Base-by-base conservation (phyloP, 2,329 filamentous ascomycete genomes). In the Fulvia fulva region DNA sequence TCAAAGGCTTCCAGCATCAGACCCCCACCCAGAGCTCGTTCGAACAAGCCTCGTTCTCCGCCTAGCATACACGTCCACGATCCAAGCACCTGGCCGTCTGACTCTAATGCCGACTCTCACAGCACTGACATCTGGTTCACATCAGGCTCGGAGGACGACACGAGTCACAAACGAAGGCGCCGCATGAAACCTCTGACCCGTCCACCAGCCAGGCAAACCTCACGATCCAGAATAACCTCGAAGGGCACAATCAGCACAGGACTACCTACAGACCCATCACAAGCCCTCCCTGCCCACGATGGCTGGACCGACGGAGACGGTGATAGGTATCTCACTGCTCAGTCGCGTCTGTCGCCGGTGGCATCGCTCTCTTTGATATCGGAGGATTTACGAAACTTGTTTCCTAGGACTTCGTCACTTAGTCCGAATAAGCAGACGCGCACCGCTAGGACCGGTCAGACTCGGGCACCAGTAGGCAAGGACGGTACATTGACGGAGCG, bases 51-150 rank as follows among this genome's bases (percentile, higher is more conserved):
- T 60, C 32, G 58, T 62, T 30, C 32, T 53, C 23, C 49, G 61
- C 21, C 32, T 34, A 25, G 49, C 59, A 53, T 55, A 5, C 52
- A 55, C 28, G 23, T 54, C 6, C 46, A 47, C 22, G 46, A 55
- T 37, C 49, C 52, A 34, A 43, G 34, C 9, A 61, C 60, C 12
- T 68, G 67, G 65, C 62, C 58, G 2, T 68, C 59, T 5, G 67
- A 68, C n/a, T 65, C 66, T 0, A 58, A 55, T 21, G 61, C 55
- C 22, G 53, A 63, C 16, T 62, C 64, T 9, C 30, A 51, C 22
- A 59, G 67, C 30, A 58, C 65, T 23, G 68, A 70, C 30, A 69
- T 69, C 21, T 73, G 70, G 70, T 61, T 71, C 22, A 73, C 70
- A 0, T 68, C 67, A 7, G 65, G 67, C 9, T 62, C 64, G 1